Base-by-base conservation (phyloP, 495 filamentous ascomycete species). In the Podospora bellae-mahoneyi region DNA sequence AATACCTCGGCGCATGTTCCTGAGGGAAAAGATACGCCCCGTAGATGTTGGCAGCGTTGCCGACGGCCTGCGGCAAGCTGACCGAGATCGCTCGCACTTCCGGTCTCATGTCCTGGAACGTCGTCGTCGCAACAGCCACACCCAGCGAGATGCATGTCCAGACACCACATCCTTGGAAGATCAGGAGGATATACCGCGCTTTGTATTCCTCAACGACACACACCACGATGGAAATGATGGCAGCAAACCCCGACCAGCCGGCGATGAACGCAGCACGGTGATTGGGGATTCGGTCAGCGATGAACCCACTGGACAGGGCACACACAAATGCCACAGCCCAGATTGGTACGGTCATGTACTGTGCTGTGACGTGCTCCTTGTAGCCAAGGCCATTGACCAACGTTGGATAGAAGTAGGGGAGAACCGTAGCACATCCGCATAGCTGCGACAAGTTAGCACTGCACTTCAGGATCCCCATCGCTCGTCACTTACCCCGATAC, bases 361-460 rank as follows among this genome's bases (percentile, higher is more conserved):
- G 74, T 60, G 78, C 76, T 19, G 13, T 63, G 59, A 75, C 77
- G 16, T 76, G 76, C 6, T 78, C 78, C 5, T 78, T 75, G 68
- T 83, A 80, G 5, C 83, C 82, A 6, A 86, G 70, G 4, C 78
- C 80, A 44, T 78, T 73, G 26, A 84, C 79, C 13, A 86, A 71
- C 2, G 84, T 84, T 6, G 84, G 84, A 68, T 84, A 84, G 73
- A 85, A 87, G 66, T 86, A 86, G 5, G 79, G 77, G 7, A 84
- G 76, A 18, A 71, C 30, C 2, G 81, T 81, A 6, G 77, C 77
- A 27, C 79, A 78, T 23, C 83, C 82, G 44, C 80, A 73, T 70
- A 70, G 73, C 69, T 70, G 10, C 68, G 7, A 18, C 39, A 0
- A 5, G 39, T 48, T 3, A 48, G 39, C 15, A 48, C 15, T 1